Conservation (phyloP, 208 protist species). For the Herpetomonas muscarum region DNA sequence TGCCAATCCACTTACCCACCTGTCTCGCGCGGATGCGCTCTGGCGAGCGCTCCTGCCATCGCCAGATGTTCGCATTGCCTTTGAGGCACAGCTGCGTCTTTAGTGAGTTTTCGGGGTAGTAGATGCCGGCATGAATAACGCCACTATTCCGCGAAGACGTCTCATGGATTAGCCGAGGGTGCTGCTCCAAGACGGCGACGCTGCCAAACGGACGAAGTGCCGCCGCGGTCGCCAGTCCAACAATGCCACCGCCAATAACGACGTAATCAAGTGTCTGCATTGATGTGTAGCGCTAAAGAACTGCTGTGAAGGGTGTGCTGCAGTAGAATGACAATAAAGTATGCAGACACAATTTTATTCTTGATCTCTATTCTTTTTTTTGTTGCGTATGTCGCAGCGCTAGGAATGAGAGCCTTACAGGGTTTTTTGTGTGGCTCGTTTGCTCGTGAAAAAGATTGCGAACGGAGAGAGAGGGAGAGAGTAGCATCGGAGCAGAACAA, state of each 20-base stretch:
- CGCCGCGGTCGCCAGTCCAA: slow-evolving; percentile 39
- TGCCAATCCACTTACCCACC: slow-evolving; percentile 50
- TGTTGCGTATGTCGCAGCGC: not conserved
- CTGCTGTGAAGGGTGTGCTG: no score
- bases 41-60: slow-evolving; percentile 19
- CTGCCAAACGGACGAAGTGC: slow-evolving; percentile 26
- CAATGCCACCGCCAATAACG: slow-evolving; percentile 27
- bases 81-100: slow-evolving; percentile 36
- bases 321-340: no score
- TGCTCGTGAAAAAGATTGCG: no score
- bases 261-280: slow-evolving; percentile 26
- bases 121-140: slow-evolving; percentile 50
- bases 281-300: no score
- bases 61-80: slow-evolving; percentile 44
- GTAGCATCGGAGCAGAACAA: not conserved
- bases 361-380: slow-evolving; percentile 5
- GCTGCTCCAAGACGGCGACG: slow-evolving; percentile 32
- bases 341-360: no score
- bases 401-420: no score
- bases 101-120: slow-evolving; percentile 37
- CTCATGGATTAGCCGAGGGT: slow-evolving; percentile 23
- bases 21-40: slow-evolving; percentile 12
- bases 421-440: no score
- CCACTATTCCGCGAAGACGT: slow-evolving; percentile 41
- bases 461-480: no score